Base-by-base conservation (phyloP, 768 basidiomycete genomes). In the Podaxis carcinomalis region DNA sequence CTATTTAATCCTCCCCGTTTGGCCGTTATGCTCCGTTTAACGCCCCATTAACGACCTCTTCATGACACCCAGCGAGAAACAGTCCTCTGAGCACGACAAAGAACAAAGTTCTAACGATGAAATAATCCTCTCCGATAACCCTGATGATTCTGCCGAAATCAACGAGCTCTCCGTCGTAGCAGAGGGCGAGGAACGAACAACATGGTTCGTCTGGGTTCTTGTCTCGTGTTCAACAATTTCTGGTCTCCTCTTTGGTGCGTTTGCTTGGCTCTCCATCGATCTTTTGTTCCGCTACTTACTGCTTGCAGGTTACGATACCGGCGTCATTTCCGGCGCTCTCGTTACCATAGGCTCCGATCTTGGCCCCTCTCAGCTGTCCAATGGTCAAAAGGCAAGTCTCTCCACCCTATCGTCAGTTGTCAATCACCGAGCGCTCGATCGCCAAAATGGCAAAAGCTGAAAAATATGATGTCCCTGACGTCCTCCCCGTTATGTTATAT, bases 311-410 rank as follows among this genome's bases (percentile, higher is more conserved):
- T 92, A 92, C 66, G 90, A 92, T 68, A 92, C 90, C 9, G 89
- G 89, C 47, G 86, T 89, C 39, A 87, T 92, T 23, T 90, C 88
- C 57, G 90, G 90, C 27, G 87, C 90, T n/a, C 78, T 92, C 36
- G 88, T 91, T 23, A 86, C 83, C 9, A 90, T 92, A 59, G 81
- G 84, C 0, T 74, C 78, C 4, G 89, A 90, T 66, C 76, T 92
- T 42, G 87, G 88, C 3, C 80, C 85, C 5, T 68, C 74, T 9
- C 70, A 68, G 10, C 75, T 91, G 21, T 83, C 86, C 1, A 77
- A 84, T 63, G 77, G 79, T 37, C 85, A 92, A 70, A 89, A 89
- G 78, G 88, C 84, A 51, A 39, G 63, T 59, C 28, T 19, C 11
- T 19, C 25, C 56, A 36, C 21, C 46, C 21, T 27, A 19, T 23